A percentile compares a stretch with the other conserved stretches of the same genome.
Evolutionary conservation across 2,329 filamentous ascomycete genomes (phyloP).

Genomic region (Calonectria hawksworthii): DNA sequence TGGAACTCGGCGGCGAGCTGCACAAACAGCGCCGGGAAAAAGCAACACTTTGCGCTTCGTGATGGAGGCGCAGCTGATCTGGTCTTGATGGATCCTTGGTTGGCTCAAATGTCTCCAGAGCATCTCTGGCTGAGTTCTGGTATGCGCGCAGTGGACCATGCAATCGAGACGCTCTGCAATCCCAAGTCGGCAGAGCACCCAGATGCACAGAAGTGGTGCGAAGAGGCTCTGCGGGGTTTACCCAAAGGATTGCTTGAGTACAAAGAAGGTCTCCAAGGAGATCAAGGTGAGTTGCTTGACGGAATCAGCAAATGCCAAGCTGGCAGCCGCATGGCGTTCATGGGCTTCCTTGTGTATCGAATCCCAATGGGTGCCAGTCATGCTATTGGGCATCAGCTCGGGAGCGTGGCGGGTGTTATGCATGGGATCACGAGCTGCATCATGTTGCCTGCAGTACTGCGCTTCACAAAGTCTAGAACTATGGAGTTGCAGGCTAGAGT

Average conservation of each 20-base stretch:
- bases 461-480: neutral
- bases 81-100: constrained; percentile 1
- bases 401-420: neutral
- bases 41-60: neutral
- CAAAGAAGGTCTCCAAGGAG: neutral
- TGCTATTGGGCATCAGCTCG: constrained; percentile 1
- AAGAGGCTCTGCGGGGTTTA: neutral
- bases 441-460: neutral
- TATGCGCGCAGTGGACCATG: neutral
- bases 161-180: constrained; percentile 2
- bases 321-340: constrained; percentile 4
- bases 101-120: neutral
- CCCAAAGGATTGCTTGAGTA: neutral
- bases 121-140: neutral
- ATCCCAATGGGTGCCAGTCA: constrained; percentile 2
- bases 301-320: constrained; percentile 3
- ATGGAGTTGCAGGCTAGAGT: neutral
- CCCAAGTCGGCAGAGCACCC: neutral
- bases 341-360: neutral
- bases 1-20: constrained; percentile 4
- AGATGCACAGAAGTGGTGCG: constrained; percentile 4
- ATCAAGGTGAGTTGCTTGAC: neutral
- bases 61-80: neutral
- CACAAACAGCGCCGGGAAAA: constrained; percentile 6
- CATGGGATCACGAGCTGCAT: constrained; percentile 2